Conservation (phyloP, 78 protist species). For the Acrasis kona region DNA sequence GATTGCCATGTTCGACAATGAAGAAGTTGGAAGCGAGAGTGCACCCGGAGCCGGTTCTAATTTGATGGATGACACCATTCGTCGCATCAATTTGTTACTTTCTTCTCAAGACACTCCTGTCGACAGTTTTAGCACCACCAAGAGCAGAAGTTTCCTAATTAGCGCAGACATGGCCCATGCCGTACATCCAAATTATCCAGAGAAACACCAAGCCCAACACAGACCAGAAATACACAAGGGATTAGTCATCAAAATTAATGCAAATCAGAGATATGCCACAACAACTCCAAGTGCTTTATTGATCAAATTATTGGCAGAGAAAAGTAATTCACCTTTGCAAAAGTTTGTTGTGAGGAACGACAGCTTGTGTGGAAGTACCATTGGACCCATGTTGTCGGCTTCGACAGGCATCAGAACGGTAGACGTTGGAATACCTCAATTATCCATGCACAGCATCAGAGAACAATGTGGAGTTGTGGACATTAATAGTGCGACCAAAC, state of each 20-base stretch:
- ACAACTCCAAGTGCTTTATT: conserved; percentile 26
- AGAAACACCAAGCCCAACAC: conserved; percentile 77
- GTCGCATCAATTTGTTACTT: conserved; percentile 32
- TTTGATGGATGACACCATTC: conserved; percentile 33
- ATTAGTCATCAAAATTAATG: conserved; percentile 78
- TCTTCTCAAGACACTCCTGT: neutral
- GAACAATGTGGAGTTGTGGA: conserved; percentile 32
- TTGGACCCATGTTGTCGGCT: conserved; percentile 54
- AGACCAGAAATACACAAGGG: conserved; percentile 81
- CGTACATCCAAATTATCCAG: conserved; percentile 87
- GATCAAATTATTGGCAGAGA: conserved; percentile 51
- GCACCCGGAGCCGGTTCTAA: conserved; percentile 25
- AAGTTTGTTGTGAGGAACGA: conserved; percentile 69
- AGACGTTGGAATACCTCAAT: conserved; percentile 88
- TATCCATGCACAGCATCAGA: conserved; percentile 85
- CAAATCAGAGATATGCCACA: conserved; percentile 90
- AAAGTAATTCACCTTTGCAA: conserved; percentile 58
- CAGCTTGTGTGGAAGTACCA: conserved; percentile 89
- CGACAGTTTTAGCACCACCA: neutral
- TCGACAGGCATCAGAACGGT: conserved; percentile 58
- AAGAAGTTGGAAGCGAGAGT: conserved; percentile 62
- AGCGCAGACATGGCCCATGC: conserved; percentile 94
- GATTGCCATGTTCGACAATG: conserved; percentile 77
- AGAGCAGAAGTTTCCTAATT: conserved; percentile 52
- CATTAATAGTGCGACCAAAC: neutral